Base-by-base conservation (phyloP, 1,284 basidiomycete species). In the Sporisorium iseilematis-ciliati region DNA sequence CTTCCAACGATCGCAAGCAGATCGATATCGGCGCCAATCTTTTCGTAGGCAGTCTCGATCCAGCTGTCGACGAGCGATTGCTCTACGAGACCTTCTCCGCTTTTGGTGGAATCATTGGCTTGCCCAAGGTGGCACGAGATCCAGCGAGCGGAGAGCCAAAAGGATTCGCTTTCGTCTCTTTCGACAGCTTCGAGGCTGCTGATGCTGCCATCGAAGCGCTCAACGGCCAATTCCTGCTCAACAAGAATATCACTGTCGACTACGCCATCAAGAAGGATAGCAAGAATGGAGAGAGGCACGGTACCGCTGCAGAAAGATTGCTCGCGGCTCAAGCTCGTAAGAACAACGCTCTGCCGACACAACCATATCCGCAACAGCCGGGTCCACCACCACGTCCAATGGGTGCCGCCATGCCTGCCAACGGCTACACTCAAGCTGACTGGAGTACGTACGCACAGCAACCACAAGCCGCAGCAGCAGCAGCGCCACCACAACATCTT, bases 181-280 rank as follows among this genome's bases (percentile, higher is more conserved):
- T 94, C 86, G 95, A 95, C 75, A 94, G 96, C 82, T 99, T 99
- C 86, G 96, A 99, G 84, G 91, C 95, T 7, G 93, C 95, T 20
- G 97, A 99, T 86, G 93, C 93, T 18, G 96, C 97, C 5, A 90
- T 97, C 67, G 95, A 98, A 86, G 90, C 94, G 21, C 95, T 99
- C 93, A 96, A 97, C 82, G 91, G 91, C 51, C 96, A 99, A 83
- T 97, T 94, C 89, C 89, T 99, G 50, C 95, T 96, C 91, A 98
- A 98, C 88, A 97, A 97, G 86, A 92, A 95, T 65, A 93, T 98
- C 84, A 91, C 91, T 18, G 95, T 97, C 16, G 94, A 96, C 85
- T 98, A 97, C 85, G 96, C 96, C 4, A 96, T 97, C 89, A 98
- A 98, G 87, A 98, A 98, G 88, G 97, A 99, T 81, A 94, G 93